Base-by-base conservation (phyloP, 2,329 filamentous ascomycete species). In the Cladosporium oxysporum region DNA sequence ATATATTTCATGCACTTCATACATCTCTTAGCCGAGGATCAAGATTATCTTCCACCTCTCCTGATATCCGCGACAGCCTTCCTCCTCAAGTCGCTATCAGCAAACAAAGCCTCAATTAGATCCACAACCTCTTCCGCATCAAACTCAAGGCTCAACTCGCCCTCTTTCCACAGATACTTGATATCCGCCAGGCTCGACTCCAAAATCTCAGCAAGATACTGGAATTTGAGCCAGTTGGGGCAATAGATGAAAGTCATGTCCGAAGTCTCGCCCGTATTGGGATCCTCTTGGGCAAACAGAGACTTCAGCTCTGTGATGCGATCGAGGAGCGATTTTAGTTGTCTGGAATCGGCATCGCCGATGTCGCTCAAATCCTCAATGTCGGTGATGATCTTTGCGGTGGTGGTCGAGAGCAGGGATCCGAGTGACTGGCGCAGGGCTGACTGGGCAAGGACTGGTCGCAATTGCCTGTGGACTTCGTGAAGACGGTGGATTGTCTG, bases 351-450 rank as follows among this genome's bases (percentile, higher is more conserved):
- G 33, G 85, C 81, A 66, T 88, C 87, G 11, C 85, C 85, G 67
- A 90, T 90, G 71, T 89, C 87, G 31, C 84, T 80, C 71, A 89
- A 80, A 66, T 90, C 87, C 73, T 88, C 83, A 21, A 90, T 81
- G 52, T 89, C 87, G 53, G 83, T 78, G 66, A 88, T 85, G 60
- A 89, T 83, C 72, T 88, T 88, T 49, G 80, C 80, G 23, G 86
- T 83, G 3, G 86, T 81, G 0, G 85, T 84, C 2, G 83, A 83
- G 2, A 89, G 76, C 1, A 90, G 78, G 3, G 83, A 85, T 26
- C 87, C 87, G 16, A 88, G 79, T 4, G 84, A 85, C 72, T 90
- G 87, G n/a, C 88, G 80, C 16, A 88, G 78, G 5, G 85, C 86
- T 3, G 85, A 87, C 58, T 83, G 82, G 5, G 85, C 87, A 10